These are phyloP conservation scores for Noccaea caerulescens DNA, from an alignment of 345 rosid genomes.

Conservation along the genomic window DNA sequence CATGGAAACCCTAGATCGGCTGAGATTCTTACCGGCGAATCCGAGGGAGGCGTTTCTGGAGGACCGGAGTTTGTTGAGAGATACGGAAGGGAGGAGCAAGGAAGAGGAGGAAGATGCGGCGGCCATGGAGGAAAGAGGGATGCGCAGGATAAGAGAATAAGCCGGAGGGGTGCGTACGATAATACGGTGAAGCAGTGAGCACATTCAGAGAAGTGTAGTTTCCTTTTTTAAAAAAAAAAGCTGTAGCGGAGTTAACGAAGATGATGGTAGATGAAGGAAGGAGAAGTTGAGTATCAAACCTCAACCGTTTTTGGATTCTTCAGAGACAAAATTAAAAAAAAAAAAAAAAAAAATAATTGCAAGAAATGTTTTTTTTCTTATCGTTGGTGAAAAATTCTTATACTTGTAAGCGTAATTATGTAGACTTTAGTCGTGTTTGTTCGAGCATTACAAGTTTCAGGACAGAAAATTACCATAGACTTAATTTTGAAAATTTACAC, in stretches of 20 bases:
- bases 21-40: conserved; percentile 40
- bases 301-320: conserved; percentile 19
- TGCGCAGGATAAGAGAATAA: conserved; percentile 45
- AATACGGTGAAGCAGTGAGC: conserved; percentile 45
- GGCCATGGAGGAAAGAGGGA: conserved; percentile 23
- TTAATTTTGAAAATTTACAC: too few relatives aligned
- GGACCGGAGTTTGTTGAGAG: conserved; percentile 42
- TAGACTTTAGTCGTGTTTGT: too few relatives aligned
- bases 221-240: not conserved
- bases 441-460: too few relatives aligned
- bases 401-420: too few relatives aligned
- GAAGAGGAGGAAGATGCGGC: conserved; percentile 52
- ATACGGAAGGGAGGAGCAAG: conserved; percentile 50
- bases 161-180: conserved; percentile 33
- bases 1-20: conserved; percentile 69
- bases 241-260: conserved; percentile 51
- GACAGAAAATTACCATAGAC: too few relatives aligned
- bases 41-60: conserved; percentile 41
- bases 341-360: not conserved
- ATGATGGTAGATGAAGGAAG: conserved; percentile 42
- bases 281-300: conserved; percentile 29
- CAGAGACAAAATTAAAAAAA: too few relatives aligned
- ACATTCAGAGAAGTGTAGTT: conserved; percentile 36
- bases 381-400: too few relatives aligned
- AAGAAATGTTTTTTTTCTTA: too few relatives aligned